Evolutionary conservation across 2,329 filamentous ascomycete genomes (phyloP), one percentile per base, ranked within the genome.

Genomic region (Colletotrichum viniferum): DNA sequence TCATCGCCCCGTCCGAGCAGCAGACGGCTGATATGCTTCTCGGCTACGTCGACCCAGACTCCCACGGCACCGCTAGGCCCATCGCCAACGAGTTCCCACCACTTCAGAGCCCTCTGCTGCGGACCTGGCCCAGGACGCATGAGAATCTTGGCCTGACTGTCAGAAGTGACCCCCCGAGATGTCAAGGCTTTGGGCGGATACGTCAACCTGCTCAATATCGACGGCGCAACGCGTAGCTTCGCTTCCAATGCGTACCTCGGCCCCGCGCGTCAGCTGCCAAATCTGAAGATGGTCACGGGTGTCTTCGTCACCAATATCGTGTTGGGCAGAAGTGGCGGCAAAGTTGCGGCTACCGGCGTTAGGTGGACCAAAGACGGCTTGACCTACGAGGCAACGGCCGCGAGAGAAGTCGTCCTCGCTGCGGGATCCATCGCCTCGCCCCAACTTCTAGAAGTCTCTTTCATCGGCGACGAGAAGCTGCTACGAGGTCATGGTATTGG

Each of bases 161-260:
- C 5, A 71, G 75, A 4, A 63, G 64, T 1, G 78, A 81, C 21
- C 78, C 78, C 10, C 77, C n/a, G 79, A 4, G 73, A 74, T 6
- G 80, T 79, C 4, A n/a, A 77, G 7, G 32, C 76, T 7, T 78
- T 73, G 3, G 74, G 76, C 2, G 74, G 74, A 5, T 77, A 77
- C 18, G 63, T 72, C 10, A 65, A 77, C 16, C 26, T 78, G 4
- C 76, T 78, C 18, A 77, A 74, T 14, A 77, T 83, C n/a, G 74
- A 81, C 34, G 36, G 28, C 1, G 77, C 77, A 13, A 74, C 73
- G 58, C 76, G 82, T 6, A 81, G 80, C 67, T 81, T 79, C 34
- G 76, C 80, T 8, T 80, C 60, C 6, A 77, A 75, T 14, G 80
- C 64, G 0, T 82, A 83, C 36, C 73, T 79, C 5, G 66, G 75